Percentiles rank a stretch among this genome's conserved stretches.
Conservation (phyloP, 2,329 filamentous ascomycete genomes). For the Rutstroemia sp. region DNA sequence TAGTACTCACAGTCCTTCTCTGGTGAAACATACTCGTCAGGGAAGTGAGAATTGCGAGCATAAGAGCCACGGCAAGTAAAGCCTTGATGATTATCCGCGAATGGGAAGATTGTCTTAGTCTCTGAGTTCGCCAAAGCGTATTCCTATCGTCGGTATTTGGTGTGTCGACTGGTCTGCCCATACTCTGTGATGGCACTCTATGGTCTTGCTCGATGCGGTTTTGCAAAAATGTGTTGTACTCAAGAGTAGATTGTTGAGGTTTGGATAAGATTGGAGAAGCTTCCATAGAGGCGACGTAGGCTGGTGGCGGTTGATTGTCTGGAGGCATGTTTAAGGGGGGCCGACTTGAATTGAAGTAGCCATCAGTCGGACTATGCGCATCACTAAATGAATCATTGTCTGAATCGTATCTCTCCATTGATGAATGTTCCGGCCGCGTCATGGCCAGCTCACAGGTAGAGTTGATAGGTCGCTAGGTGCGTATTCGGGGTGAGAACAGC, state of each 20-base stretch:
- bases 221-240: constrained; percentile 23
- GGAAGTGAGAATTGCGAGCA: constrained; percentile 9
- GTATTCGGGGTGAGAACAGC: background rate
- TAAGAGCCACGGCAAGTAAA: constrained; percentile 17
- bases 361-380: constrained; percentile 25
- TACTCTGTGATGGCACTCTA: constrained; percentile 22
- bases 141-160: constrained; percentile 17
- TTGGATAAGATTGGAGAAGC: constrained; percentile 2
- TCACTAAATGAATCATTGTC: constrained; percentile 24
- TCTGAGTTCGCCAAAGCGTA: constrained; percentile 15
- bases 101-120: background rate
- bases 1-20: background rate
- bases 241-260: constrained; percentile 3
- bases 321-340: constrained; percentile 8
- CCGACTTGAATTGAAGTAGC: constrained; percentile 24
- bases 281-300: constrained; percentile 13
- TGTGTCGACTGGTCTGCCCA: constrained; percentile 20
- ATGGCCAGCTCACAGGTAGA: background rate
- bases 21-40: background rate
- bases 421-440: constrained; percentile 20
- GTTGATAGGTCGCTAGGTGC: too few relatives aligned
- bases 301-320: constrained; percentile 20
- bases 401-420: constrained; percentile 16
- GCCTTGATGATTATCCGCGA: constrained; percentile 10
- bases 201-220: constrained; percentile 19